phyloP scores from a whole-genome alignment of 441 rosid species.

The Macaranga tanarius region DNA sequence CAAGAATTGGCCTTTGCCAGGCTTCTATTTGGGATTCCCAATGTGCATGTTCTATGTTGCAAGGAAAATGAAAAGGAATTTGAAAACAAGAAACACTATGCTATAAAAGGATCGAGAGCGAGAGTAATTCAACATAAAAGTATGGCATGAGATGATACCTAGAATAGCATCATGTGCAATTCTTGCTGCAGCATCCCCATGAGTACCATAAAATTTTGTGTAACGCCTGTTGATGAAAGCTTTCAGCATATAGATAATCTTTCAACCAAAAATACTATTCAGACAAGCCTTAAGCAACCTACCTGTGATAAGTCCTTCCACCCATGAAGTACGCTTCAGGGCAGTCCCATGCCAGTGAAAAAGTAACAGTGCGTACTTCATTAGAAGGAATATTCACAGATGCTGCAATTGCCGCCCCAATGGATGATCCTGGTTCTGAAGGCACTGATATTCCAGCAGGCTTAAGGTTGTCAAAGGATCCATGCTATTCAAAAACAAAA shows the following conservation, averaged over 20 bases:
- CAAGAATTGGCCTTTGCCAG: conserved; percentile 90
- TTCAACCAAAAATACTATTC: background rate
- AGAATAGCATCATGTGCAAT: conserved; percentile 82
- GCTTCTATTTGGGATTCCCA: conserved; percentile 88
- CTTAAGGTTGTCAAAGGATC: conserved; percentile 61
- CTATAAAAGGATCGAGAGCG: background rate
- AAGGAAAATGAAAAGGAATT: conserved; percentile 16
- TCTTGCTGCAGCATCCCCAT: conserved; percentile 73
- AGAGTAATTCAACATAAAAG: conserved; percentile 1
- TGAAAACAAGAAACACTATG: background rate
- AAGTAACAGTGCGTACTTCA: conserved; percentile 50
- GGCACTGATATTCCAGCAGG: conserved; percentile 38
- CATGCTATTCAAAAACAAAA: conserved; percentile 45
- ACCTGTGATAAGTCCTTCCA: conserved; percentile 80
- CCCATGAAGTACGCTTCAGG: conserved; percentile 64
- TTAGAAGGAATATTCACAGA: conserved; percentile 56
- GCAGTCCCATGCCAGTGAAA: conserved; percentile 94
- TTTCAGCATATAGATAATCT: conserved; percentile 25
- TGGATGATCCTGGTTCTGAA: conserved; percentile 74
- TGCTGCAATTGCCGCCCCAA: conserved; percentile 92
- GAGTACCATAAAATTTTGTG: conserved; percentile 70
- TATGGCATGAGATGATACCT: conserved; percentile 37
- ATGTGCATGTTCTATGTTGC: conserved; percentile 49
- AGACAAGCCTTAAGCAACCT: conserved; percentile 2
- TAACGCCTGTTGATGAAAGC: conserved; percentile 58